Conservation (phyloP, 1,139 yeast genomes). For the Candida pseudocylindracea region DNA sequence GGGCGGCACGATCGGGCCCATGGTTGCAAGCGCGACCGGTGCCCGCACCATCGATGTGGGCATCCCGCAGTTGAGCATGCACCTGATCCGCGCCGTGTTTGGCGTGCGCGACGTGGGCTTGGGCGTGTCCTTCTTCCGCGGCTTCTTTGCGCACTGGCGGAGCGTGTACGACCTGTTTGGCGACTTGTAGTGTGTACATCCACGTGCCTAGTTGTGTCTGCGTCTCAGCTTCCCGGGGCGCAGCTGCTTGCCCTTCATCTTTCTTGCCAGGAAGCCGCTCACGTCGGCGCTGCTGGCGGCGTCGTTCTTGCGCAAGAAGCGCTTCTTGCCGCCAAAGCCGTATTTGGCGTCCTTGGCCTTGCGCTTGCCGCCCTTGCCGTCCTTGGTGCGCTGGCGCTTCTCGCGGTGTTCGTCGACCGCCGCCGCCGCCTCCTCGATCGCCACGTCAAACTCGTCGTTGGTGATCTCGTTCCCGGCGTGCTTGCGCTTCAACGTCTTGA, state of each 20-base stretch:
- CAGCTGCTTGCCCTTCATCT: too few relatives aligned
- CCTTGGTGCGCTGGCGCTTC: conserved; percentile 29
- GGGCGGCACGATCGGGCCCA: conserved; percentile 71
- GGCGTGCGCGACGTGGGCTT: conserved; percentile 51
- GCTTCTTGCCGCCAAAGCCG: conserved; percentile 39
- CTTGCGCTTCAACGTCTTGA: conserved; percentile 73
- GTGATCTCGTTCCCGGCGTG: conserved; percentile 57
- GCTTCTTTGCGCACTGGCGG: conserved; percentile 18
- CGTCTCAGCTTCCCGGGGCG: too few relatives aligned
- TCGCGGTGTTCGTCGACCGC: conserved; percentile 12
- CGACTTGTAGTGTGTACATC: background rate
- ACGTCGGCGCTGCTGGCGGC: conserved; percentile 55
- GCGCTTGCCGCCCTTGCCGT: conserved; percentile 15
- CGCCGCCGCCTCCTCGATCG: conserved; percentile 64
- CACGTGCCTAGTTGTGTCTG: too few relatives aligned
- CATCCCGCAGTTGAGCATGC: conserved; percentile 64
- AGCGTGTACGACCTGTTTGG: conserved; percentile 1
- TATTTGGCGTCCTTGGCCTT: conserved; percentile 46
- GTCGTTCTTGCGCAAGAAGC: conserved; percentile 52
- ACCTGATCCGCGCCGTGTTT: conserved; percentile 54
- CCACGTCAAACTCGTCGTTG: conserved; percentile 44
- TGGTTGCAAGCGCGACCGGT: conserved; percentile 41
- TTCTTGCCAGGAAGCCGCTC: too few relatives aligned
- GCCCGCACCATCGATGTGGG: conserved; percentile 63
- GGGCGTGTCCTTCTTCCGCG: conserved; percentile 41